phyloP scores from a whole-genome alignment of 768 basidiomycete species.

The Termitomyces sp. region DNA sequence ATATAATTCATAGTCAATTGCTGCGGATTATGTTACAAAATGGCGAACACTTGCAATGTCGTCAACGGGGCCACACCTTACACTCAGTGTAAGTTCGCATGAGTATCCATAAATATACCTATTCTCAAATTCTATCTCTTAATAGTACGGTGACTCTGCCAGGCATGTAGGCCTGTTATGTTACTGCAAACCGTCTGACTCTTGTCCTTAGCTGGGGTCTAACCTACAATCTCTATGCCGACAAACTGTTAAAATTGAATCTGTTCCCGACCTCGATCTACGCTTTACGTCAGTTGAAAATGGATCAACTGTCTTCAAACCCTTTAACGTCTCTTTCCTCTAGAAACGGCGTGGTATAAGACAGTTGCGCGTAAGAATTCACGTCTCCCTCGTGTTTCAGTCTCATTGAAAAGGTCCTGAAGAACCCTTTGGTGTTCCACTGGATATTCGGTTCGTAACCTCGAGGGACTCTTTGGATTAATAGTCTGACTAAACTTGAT shows the following conservation, averaged over 20 bases:
- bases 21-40: slow-evolving; percentile 46
- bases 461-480: neutral
- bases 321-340: neutral
- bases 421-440: slow-evolving; percentile 45
- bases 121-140: neutral
- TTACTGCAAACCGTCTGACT: slow-evolving; percentile 9
- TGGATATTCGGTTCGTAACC: slow-evolving; percentile 40
- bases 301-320: neutral
- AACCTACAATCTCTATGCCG: slow-evolving; percentile 62
- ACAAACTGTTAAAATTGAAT: slow-evolving; percentile 51
- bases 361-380: slow-evolving; percentile 36
- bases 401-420: neutral
- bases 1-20: slow-evolving; percentile 41
- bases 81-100: slow-evolving; percentile 38
- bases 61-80: slow-evolving; percentile 47
- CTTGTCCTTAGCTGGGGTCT: slow-evolving; percentile 47
- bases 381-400: neutral
- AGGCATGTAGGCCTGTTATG: slow-evolving; percentile 22
- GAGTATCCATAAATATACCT: neutral
- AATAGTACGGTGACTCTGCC: slow-evolving; percentile 48
- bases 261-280: slow-evolving; percentile 50
- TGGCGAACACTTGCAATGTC: slow-evolving; percentile 55
- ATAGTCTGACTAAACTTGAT: neutral
- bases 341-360: slow-evolving; percentile 52
- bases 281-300: slow-evolving; percentile 37